Percentiles rank a stretch among this genome's conserved stretches.
Conservation (phyloP, 2,329 filamentous ascomycete species). For the Plenodomus tracheiphilus region DNA sequence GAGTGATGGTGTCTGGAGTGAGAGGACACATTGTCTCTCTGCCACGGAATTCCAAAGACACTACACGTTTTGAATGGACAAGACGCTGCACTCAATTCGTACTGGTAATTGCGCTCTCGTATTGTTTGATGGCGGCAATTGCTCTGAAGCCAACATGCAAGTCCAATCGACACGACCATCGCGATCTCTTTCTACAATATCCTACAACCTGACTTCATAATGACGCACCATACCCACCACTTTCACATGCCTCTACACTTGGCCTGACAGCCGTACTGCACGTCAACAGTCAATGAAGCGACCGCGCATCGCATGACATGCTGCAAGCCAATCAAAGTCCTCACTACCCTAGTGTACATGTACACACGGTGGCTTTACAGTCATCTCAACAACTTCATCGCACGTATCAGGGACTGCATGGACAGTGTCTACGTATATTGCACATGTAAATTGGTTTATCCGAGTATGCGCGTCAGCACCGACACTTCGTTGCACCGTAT, state of each 20-base stretch:
- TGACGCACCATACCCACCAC: not conserved
- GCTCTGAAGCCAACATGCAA: not conserved
- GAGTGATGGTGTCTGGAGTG: not conserved
- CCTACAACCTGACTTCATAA: not conserved
- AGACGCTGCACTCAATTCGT: not conserved
- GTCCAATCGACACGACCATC: not conserved
- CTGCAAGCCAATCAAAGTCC: too few species aligned
- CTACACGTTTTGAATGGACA: not conserved
- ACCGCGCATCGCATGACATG: not conserved
- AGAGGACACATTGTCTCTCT: not conserved
- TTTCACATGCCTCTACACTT: too few species aligned
- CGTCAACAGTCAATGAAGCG: not conserved
- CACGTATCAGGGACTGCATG: not conserved
- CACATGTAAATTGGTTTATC: not conserved
- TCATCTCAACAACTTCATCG: not conserved
- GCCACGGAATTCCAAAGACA: not conserved
- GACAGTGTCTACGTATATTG: not conserved
- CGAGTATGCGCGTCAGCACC: not conserved
- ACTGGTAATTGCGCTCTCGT: not conserved
- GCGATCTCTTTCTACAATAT: not conserved
- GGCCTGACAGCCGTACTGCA: too few species aligned
- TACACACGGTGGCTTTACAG: too few species aligned
- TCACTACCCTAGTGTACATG: too few species aligned
- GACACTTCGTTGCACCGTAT: not conserved
- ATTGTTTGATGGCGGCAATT: not conserved